Percentiles rank a stretch among this genome's conserved stretches.
phyloP scores from a whole-genome alignment of 2,329 filamentous ascomycete genomes.

The Penicillium sp. region DNA sequence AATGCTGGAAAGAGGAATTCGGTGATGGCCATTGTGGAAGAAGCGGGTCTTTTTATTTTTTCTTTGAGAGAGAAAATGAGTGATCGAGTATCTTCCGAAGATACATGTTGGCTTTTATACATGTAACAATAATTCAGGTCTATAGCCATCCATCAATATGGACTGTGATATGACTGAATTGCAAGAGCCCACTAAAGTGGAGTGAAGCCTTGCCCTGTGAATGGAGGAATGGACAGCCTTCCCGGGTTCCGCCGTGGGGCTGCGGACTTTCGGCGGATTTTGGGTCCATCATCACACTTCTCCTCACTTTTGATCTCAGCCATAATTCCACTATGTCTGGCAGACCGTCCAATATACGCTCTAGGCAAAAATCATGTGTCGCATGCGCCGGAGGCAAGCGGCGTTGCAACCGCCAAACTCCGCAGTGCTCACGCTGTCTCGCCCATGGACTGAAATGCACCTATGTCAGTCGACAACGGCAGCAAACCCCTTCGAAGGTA shows the following conservation, averaged over 20 bases:
- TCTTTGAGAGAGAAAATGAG: neutral
- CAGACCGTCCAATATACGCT: neutral
- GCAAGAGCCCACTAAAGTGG: neutral
- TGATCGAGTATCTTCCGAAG: neutral
- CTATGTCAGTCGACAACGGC: slow-evolving; percentile 4
- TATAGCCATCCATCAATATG: neutral
- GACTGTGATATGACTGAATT: neutral
- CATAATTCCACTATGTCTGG: slow-evolving; percentile 1
- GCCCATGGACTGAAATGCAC: slow-evolving; percentile 8
- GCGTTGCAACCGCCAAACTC: slow-evolving; percentile 15
- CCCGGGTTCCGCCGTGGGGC: neutral
- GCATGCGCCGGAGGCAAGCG: slow-evolving; percentile 13
- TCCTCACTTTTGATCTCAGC: neutral
- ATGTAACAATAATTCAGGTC: neutral
- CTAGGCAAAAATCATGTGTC: slow-evolving; percentile 15
- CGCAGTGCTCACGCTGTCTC: slow-evolving; percentile 15
- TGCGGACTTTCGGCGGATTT: slow-evolving; percentile 1
- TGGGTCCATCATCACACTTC: neutral
- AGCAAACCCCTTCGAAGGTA: neutral
- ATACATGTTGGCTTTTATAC: neutral
- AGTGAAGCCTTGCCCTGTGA: neutral
- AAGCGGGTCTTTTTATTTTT: neutral
- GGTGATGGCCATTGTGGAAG: slow-evolving; percentile 8
- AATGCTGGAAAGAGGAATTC: slow-evolving; percentile 6
- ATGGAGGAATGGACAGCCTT: neutral